These are phyloP conservation scores for Debaryomyces tyrocola DNA, from an alignment of 805 yeast genomes.

Conservation along the genomic window DNA sequence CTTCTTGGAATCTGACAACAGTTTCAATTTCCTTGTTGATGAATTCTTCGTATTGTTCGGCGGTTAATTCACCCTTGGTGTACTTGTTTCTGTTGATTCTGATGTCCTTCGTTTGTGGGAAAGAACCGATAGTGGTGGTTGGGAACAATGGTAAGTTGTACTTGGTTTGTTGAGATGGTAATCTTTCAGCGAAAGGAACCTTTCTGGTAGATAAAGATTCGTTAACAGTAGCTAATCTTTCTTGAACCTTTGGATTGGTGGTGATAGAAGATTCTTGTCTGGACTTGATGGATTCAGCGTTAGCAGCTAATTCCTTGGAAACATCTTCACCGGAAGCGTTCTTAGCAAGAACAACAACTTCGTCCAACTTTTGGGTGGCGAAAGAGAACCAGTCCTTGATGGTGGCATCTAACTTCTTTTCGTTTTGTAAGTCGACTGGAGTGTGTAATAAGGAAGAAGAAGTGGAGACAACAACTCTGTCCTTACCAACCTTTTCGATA, in stretches of 20 bases:
- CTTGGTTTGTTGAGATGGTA: slow-evolving; percentile 79
- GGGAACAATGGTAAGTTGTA: slow-evolving; percentile 98
- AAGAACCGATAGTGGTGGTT: slow-evolving; percentile 99
- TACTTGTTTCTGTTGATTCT: slow-evolving; percentile 98
- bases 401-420: slow-evolving; percentile 85
- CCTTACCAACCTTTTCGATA: slow-evolving; percentile 78
- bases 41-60: slow-evolving; percentile 94
- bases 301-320: slow-evolving; percentile 73
- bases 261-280: slow-evolving; percentile 87
- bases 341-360: slow-evolving; percentile 90
- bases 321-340: slow-evolving; percentile 83
- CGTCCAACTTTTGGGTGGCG: slow-evolving; percentile 93
- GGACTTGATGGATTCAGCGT: slow-evolving; percentile 80
- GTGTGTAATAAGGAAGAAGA: slow-evolving; percentile 98
- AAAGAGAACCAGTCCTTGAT: slow-evolving; percentile 98
- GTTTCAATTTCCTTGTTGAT: slow-evolving; percentile 94
- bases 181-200: slow-evolving; percentile 83
- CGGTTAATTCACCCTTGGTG: slow-evolving; percentile 93
- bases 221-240: slow-evolving; percentile 77
- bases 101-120: slow-evolving; percentile 99
- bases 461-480: slow-evolving; percentile 86
- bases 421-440: slow-evolving; percentile 93
- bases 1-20: slow-evolving; percentile 99
- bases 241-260: slow-evolving; percentile 86
- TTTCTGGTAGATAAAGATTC: slow-evolving; percentile 79